phyloP scores from a whole-genome alignment of 1,284 basidiomycete genomes.

The Cutaneotrichosporon sp. region DNA sequence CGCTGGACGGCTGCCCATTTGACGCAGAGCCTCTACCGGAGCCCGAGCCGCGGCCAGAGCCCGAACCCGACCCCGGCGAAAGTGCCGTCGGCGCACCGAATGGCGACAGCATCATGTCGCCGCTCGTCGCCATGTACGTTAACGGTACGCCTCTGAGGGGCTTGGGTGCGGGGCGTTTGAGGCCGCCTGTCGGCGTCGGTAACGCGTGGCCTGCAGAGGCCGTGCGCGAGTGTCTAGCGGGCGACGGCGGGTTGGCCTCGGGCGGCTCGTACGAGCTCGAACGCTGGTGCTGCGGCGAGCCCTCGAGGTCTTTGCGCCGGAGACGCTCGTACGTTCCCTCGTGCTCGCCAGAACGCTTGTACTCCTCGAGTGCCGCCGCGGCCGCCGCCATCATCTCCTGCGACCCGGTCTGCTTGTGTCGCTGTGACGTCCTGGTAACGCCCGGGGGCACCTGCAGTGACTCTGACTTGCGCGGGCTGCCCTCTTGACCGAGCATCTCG shows the following conservation, averaged over 20 bases:
- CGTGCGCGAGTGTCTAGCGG: not conserved
- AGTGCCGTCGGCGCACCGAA: conserved; percentile 3
- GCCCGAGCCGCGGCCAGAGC: not conserved
- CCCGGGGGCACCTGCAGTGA: not conserved
- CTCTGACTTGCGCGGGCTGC: no score
- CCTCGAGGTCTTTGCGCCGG: not conserved
- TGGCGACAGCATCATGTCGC: conserved; percentile 18
- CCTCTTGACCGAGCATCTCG: no score
- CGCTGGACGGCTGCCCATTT: not conserved
- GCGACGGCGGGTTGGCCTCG: not conserved
- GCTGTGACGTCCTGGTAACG: not conserved
- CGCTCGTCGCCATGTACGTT: not conserved
- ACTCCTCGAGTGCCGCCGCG: not conserved
- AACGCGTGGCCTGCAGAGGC: not conserved
- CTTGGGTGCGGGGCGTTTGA: conserved; percentile 1
- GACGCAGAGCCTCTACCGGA: not conserved
- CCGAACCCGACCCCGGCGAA: not conserved
- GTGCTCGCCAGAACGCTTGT: conserved; percentile 1
- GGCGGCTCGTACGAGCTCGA: not conserved
- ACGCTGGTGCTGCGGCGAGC: not conserved
- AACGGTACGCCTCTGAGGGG: not conserved
- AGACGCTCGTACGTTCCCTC: not conserved
- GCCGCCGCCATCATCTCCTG: conserved; percentile 3
- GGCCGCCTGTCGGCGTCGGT: not conserved
- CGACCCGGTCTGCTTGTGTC: not conserved